These are phyloP conservation scores for Lachancea nothofagi DNA, from an alignment of 805 yeast species.

Conservation along the genomic window DNA sequence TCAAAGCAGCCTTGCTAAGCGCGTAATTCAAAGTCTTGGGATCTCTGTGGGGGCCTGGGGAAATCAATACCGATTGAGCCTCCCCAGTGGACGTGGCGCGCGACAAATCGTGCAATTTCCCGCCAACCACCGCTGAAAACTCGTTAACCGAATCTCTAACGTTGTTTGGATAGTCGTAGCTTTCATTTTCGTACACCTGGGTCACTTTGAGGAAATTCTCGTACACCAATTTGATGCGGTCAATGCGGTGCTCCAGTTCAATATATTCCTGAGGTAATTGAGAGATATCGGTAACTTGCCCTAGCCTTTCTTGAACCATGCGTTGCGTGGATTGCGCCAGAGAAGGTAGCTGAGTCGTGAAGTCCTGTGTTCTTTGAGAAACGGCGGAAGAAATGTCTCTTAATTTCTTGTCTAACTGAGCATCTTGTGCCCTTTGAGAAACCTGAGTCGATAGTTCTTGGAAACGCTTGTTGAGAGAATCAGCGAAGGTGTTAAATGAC, in stretches of 20 bases:
- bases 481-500: constrained; percentile 31
- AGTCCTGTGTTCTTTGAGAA: constrained; percentile 35
- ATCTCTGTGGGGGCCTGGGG: constrained; percentile 39
- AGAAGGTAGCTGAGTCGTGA: constrained; percentile 56
- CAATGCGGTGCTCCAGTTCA: constrained; percentile 67
- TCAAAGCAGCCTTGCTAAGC: constrained; percentile 66
- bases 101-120: constrained; percentile 60
- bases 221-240: constrained; percentile 65
- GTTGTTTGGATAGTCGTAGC: constrained; percentile 79
- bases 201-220: constrained; percentile 50
- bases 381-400: constrained; percentile 15
- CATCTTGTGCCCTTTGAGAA: constrained; percentile 20
- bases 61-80: constrained; percentile 66
- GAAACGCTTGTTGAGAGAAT: constrained; percentile 26
- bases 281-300: constrained; percentile 75
- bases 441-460: constrained; percentile 30
- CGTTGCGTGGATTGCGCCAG: constrained; percentile 78
- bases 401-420: constrained; percentile 16
- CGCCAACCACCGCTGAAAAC: constrained; percentile 58
- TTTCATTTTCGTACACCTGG: constrained; percentile 59
- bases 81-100: constrained; percentile 74
- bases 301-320: constrained; percentile 71
- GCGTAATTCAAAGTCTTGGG: constrained; percentile 86
- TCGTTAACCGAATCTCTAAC: constrained; percentile 68
- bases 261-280: constrained; percentile 80